These are phyloP conservation scores for Plasmodium billcollinsi DNA, from an alignment of 169 alveolate genomes.

Conservation along the genomic window DNA sequence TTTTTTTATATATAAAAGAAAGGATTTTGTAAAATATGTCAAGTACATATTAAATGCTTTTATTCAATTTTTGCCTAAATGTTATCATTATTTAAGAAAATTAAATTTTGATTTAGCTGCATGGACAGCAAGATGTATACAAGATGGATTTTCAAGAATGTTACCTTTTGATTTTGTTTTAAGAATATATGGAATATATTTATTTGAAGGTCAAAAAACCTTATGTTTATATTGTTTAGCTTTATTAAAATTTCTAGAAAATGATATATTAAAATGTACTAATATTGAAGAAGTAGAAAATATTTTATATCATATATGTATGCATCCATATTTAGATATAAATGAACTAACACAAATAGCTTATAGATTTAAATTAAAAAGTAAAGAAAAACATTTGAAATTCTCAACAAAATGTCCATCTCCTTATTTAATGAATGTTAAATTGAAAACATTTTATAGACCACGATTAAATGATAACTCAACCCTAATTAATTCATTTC, in stretches of 20 bases:
- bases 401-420: conserved; percentile 76
- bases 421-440: conserved; percentile 84
- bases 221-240: conserved; percentile 84
- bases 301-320: conserved; percentile 81
- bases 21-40: conserved; percentile 65
- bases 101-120: conserved; percentile 85
- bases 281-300: conserved; percentile 82
- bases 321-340: conserved; percentile 76
- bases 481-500: conserved; percentile 72
- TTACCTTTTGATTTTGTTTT: conserved; percentile 84
- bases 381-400: conserved; percentile 77
- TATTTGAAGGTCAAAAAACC: conserved; percentile 85
- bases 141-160: conserved; percentile 83
- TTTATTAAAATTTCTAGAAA: conserved; percentile 78
- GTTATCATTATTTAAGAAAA: conserved; percentile 75
- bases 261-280: conserved; percentile 77
- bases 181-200: conserved; percentile 82
- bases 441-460: conserved; percentile 83
- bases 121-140: conserved; percentile 86
- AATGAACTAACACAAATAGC: conserved; percentile 84
- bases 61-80: conserved; percentile 58
- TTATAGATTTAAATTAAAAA: conserved; percentile 80
- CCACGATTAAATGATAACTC: conserved; percentile 81
- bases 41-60: conserved; percentile 47
- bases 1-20: conserved; percentile 56